phyloP scores from a whole-genome alignment of 2,329 filamentous ascomycete genomes.

The Fusarium sp. region DNA sequence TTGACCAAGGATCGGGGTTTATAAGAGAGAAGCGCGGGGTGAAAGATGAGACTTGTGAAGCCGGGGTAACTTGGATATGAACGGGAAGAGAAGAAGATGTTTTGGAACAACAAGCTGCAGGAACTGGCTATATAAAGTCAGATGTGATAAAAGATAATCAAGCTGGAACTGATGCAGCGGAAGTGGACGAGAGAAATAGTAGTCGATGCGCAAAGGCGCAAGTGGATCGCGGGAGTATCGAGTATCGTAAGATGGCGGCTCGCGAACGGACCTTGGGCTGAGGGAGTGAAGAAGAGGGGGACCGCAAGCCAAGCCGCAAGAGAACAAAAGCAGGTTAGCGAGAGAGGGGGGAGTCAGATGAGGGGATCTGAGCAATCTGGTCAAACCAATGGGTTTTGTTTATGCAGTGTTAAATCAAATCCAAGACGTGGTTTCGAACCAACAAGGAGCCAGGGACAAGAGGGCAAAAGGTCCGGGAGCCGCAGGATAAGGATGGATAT shows the following conservation, averaged over 20 bases:
- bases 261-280: conserved; percentile 18
- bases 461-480: conserved; percentile 11
- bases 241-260: conserved; percentile 38
- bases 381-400: conserved; percentile 20
- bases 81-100: not conserved
- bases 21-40: not conserved
- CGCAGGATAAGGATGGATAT: conserved; percentile 6
- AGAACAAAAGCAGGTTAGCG: conserved; percentile 3
- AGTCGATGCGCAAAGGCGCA: conserved; percentile 15
- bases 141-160: not conserved
- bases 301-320: not conserved
- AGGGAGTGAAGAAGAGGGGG: not conserved
- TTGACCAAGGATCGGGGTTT: conserved; percentile 21
- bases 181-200: conserved; percentile 10
- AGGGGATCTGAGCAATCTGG: not conserved
- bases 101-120: not conserved
- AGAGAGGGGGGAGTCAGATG: not conserved
- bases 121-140: not conserved
- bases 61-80: not conserved
- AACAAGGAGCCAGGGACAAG: not conserved
- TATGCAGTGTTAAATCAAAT: not conserved
- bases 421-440: not conserved
- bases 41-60: not conserved
- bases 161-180: not conserved
- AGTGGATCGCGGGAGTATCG: conserved; percentile 34